Conservation (phyloP, 441 rosid species). For the Isatis lusitanica region DNA sequence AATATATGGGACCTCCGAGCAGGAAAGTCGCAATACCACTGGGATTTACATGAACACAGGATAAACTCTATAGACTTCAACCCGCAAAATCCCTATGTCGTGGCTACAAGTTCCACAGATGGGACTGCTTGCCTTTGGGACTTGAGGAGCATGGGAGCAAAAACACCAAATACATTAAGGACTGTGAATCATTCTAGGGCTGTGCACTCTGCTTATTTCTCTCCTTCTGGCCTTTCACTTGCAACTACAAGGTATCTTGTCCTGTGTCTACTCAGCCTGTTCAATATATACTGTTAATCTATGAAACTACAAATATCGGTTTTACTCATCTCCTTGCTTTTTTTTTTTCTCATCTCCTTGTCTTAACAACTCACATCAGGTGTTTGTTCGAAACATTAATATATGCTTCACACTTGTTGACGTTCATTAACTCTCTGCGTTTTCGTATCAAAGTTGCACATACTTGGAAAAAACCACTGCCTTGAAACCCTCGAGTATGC, state of each 20-base stretch:
- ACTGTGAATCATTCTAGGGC: conserved; percentile 50
- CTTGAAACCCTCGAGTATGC: too few species aligned
- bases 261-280: not conserved
- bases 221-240: conserved; percentile 71
- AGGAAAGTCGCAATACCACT: conserved; percentile 44
- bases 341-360: too few species aligned
- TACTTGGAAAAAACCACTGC: not conserved
- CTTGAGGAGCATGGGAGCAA: conserved; percentile 50
- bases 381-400: not conserved
- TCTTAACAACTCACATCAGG: too few species aligned
- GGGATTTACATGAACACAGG: conserved; percentile 66
- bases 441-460: not conserved
- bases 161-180: conserved; percentile 42
- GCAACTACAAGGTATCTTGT: conserved; percentile 70
- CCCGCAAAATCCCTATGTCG: conserved; percentile 52
- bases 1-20: conserved; percentile 63
- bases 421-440: too few species aligned
- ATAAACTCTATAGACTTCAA: conserved; percentile 79
- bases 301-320: not conserved
- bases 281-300: not conserved
- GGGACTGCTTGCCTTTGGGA: conserved; percentile 84
- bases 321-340: too few species aligned
- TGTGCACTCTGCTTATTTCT: conserved; percentile 82
- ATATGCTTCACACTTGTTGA: too few species aligned
- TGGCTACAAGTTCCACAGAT: conserved; percentile 82